Percentiles rank a stretch among this genome's conserved stretches.
Conservation (phyloP, 768 basidiomycete species). For the Gymnopilus junonius region DNA sequence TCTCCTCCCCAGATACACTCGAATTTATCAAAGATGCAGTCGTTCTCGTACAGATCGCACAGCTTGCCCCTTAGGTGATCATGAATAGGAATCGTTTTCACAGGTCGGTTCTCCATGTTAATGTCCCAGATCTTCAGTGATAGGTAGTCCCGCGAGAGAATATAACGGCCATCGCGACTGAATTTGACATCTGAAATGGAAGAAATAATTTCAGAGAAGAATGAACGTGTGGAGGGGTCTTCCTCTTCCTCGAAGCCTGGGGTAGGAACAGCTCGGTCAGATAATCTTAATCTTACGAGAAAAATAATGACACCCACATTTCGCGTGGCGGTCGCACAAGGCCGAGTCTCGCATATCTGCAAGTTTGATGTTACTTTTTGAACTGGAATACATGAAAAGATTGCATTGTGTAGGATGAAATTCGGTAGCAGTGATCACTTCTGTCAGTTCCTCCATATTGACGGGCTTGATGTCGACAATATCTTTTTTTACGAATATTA, state of each 20-base stretch:
- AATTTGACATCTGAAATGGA: conserved; percentile 99
- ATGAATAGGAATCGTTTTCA: conserved; percentile 98
- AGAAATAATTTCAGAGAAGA: conserved; percentile 99
- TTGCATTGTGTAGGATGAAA: conserved; percentile 99
- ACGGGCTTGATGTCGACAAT: conserved; percentile 99
- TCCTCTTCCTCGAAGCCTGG: conserved; percentile 99
- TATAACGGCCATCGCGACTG: conserved; percentile 96
- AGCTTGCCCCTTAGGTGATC: conserved; percentile 97
- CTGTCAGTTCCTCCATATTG: conserved; percentile 99
- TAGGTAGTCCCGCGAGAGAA: conserved; percentile 95
- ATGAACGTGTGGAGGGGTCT: conserved; percentile 95
- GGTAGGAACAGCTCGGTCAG: conserved; percentile 16
- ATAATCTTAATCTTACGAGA: conserved; percentile 1
- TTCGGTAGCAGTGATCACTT: conserved; percentile 99
- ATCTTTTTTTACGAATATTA: conserved; percentile 61
- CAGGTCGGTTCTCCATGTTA: conserved; percentile 96
- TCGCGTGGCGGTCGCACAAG: conserved; percentile 93
- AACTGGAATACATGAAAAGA: conserved; percentile 99
- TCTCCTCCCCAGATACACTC: conserved; percentile 99
- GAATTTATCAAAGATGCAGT: conserved; percentile 99
- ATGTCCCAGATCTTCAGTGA: conserved; percentile 99
- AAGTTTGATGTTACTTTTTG: conserved; percentile 99
- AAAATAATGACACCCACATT: conserved; percentile 64
- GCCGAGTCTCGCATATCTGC: conserved; percentile 99
- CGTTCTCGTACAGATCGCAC: conserved; percentile 98